A percentile compares a stretch with the other conserved stretches of the same genome.
Evolutionary conservation across 441 rosid genomes (phyloP).

Genomic region (Populus hybrid): DNA sequence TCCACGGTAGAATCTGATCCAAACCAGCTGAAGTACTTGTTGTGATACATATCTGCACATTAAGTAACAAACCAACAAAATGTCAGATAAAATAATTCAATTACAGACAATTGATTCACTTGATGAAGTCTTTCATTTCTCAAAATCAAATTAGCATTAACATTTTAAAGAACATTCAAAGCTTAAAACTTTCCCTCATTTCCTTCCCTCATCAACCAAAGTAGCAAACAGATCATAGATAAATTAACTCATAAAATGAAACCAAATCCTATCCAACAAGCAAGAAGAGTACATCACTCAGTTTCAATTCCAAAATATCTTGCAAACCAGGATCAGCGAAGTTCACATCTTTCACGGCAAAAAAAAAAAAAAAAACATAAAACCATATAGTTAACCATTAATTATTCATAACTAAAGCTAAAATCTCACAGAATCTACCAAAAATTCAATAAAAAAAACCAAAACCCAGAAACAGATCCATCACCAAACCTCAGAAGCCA

Average conservation of each 20-base stretch:
- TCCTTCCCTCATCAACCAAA: neutral
- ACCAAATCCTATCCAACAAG: neutral
- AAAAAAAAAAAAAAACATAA: neutral
- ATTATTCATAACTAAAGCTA: neutral
- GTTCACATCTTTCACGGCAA: neutral
- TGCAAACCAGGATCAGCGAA: conserved; percentile 1
- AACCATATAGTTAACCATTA: neutral
- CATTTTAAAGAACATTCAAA: neutral
- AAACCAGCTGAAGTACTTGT: conserved; percentile 85
- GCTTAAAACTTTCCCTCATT: neutral
- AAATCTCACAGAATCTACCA: neutral
- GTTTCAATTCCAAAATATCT: neutral
- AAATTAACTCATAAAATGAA: neutral
- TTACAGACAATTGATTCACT: neutral
- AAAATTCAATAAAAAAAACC: neutral
- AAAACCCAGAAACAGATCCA: neutral
- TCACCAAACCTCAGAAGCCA: neutral
- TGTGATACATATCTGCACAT: conserved; percentile 67
- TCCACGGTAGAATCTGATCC: conserved; percentile 82
- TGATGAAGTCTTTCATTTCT: neutral
- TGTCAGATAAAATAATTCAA: neutral
- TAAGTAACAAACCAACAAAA: neutral
- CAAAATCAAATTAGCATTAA: neutral
- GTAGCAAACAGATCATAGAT: neutral
- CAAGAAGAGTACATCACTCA: neutral